A percentile compares a stretch with the other conserved stretches of the same genome.
These are phyloP conservation scores for Phytophthora agathidicida DNA, from an alignment of 352 stramenopile genomes.

Conservation along the genomic window DNA sequence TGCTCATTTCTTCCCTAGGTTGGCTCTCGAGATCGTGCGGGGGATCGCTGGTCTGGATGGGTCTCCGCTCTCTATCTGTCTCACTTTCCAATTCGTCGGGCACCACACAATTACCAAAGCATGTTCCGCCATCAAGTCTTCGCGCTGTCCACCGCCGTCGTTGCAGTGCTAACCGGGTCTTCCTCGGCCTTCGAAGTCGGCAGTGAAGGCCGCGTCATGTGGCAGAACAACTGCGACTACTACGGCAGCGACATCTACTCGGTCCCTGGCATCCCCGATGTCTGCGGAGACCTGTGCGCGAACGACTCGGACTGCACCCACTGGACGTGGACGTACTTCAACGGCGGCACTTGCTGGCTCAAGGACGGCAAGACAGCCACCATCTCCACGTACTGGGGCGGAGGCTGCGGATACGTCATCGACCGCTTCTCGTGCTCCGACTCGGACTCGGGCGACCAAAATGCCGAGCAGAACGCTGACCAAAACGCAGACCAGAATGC, in stretches of 20 bases:
- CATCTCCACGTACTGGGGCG: conserved; percentile 28
- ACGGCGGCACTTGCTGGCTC: conserved; percentile 56
- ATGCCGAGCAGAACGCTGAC: neutral
- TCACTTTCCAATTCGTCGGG: conserved; percentile 31
- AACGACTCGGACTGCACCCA: conserved; percentile 42
- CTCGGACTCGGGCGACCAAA: conserved; percentile 16
- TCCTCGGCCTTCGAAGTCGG: conserved; percentile 34
- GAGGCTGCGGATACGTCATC: conserved; percentile 49
- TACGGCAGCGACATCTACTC: conserved; percentile 37
- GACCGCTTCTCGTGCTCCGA: conserved; percentile 34
- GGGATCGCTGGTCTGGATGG: conserved; percentile 12
- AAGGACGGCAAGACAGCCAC: conserved; percentile 34
- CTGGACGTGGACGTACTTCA: conserved; percentile 48
- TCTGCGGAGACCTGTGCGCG: conserved; percentile 44
- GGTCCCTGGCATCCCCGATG: conserved; percentile 34
- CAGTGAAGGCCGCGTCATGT: conserved; percentile 48
- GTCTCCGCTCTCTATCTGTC: conserved; percentile 7
- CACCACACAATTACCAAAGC: conserved; percentile 3
- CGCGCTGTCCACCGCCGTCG: conserved; percentile 6
- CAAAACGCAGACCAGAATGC: conserved; percentile 5
- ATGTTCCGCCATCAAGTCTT: conserved; percentile 26
- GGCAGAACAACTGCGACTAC: conserved; percentile 53
- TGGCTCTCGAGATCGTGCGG: conserved; percentile 5
- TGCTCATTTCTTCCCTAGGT: conserved; percentile 3
- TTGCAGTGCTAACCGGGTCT: conserved; percentile 4